phyloP scores from a whole-genome alignment of 306 rosid genomes.

The Purshia tridentata region DNA sequence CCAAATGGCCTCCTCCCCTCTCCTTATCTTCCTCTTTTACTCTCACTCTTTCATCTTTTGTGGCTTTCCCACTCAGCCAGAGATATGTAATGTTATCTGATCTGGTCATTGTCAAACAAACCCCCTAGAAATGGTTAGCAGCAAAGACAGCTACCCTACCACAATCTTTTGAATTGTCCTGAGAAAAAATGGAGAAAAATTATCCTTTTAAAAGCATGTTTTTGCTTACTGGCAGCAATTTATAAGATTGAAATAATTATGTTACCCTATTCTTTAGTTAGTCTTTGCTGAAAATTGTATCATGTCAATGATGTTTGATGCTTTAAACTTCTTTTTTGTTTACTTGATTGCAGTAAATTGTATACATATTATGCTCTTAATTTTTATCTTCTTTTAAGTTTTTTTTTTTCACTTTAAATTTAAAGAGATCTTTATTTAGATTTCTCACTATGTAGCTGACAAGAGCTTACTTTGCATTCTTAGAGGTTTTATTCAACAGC shows the following conservation, averaged over 20 bases:
- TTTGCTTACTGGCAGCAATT: background rate
- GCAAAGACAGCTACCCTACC: no score
- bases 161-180: no score
- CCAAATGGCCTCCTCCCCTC: no score
- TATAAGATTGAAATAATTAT: background rate
- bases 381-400: no score
- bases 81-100: no score
- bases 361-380: background rate
- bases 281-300: background rate
- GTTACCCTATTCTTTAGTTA: slow-evolving; percentile 1
- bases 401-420: slow-evolving; percentile 4
- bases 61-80: no score
- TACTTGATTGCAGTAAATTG: background rate
- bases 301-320: background rate
- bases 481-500: slow-evolving; percentile 92
- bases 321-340: background rate
- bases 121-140: no score
- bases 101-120: no score
- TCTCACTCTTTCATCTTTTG: no score
- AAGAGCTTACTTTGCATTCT: slow-evolving; percentile 91
- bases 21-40: no score
- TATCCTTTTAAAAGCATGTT: background rate
- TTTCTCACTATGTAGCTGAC: slow-evolving; percentile 60
- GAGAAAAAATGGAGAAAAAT: no score
- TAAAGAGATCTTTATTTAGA: background rate